Evolutionary conservation across 495 filamentous ascomycete genomes (phyloP), one percentile per base, ranked within the genome.

Genomic region (Viridothelium virens): DNA sequence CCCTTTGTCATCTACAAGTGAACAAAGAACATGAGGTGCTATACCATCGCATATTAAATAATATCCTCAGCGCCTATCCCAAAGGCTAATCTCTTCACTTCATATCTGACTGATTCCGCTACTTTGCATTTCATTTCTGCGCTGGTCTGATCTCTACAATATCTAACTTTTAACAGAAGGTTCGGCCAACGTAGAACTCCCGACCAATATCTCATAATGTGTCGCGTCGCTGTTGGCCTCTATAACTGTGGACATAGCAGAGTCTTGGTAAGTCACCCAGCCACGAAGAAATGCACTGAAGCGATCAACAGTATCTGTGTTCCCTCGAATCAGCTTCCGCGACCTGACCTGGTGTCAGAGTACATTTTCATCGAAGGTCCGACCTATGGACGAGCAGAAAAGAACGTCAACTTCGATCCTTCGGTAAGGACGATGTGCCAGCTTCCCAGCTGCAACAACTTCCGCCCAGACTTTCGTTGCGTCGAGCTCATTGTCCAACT

Each of bases 361-460:
- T 59, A 59, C 31, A 14, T 59, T 59, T 18, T 59, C 53, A 59
- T 59, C 31, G 53, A 59, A 36, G 53, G 53, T 10, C 53, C 53
- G 7, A 34, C 53, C 3, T 14, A 36, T 7, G 31, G 14, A 7
- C 53, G 53, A 59, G 14, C 36, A 31, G 53, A 59, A 59, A 59
- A 36, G 53, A 33, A 53, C 16, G 5, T 7, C 31, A 33, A 36
- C 7, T 4, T 36, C 18, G 31, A 33, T 36, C 6, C 18, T 59
- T 34, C 53, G 6, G 14, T 14, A 34, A 11, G 53, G 11, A 59
- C 3, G 14, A 59, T 18, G 53, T 59, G 53, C 31, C 11, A 36
- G 31, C 31, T 33, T 6, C 31, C 31, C 18, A 1, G 14, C 14
- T 59, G 53, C 53, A 14, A 59, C 18, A 34, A 36, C 53, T 59